A percentile compares a stretch with the other conserved stretches of the same genome.
Conservation (phyloP, 2,329 filamentous ascomycete genomes). For the Xylaria sp. region DNA sequence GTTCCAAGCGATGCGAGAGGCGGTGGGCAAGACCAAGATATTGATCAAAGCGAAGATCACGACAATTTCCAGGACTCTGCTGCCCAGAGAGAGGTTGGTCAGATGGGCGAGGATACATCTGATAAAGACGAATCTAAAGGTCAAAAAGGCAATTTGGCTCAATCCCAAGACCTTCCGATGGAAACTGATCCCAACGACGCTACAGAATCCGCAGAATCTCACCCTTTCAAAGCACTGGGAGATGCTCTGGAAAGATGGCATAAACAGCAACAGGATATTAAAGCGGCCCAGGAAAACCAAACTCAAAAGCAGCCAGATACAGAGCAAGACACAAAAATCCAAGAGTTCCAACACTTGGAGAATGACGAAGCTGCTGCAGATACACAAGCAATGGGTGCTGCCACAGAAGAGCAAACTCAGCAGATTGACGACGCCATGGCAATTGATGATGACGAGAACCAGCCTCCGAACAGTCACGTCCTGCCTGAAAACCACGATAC, state of each 20-base stretch:
- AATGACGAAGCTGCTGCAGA: slow-evolving; percentile 86
- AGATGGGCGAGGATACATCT: slow-evolving; percentile 71
- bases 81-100: slow-evolving; percentile 73
- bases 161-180: slow-evolving; percentile 57
- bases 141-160: slow-evolving; percentile 68
- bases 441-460: slow-evolving; percentile 76
- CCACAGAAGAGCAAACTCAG: slow-evolving; percentile 86
- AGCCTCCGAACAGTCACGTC: slow-evolving; percentile 59
- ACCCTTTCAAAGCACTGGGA: slow-evolving; percentile 93
- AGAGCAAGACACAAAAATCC: slow-evolving; percentile 65
- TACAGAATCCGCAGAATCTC: slow-evolving; percentile 60
- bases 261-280: slow-evolving; percentile 85
- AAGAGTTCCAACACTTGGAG: slow-evolving; percentile 93
- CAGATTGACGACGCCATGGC: slow-evolving; percentile 90
- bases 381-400: slow-evolving; percentile 89
- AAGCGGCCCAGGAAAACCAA: slow-evolving; percentile 67
- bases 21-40: slow-evolving; percentile 72
- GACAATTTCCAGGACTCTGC: slow-evolving; percentile 69
- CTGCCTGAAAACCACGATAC: slow-evolving; percentile 64
- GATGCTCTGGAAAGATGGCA: slow-evolving; percentile 95
- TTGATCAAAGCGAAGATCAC: slow-evolving; percentile 71
- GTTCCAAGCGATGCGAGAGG: slow-evolving; percentile 72
- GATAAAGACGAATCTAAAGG: slow-evolving; percentile 72
- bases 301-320: slow-evolving; percentile 64
- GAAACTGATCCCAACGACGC: slow-evolving; percentile 57